phyloP scores from a whole-genome alignment of 345 rosid species.

The Hibiscus mutabilis region DNA sequence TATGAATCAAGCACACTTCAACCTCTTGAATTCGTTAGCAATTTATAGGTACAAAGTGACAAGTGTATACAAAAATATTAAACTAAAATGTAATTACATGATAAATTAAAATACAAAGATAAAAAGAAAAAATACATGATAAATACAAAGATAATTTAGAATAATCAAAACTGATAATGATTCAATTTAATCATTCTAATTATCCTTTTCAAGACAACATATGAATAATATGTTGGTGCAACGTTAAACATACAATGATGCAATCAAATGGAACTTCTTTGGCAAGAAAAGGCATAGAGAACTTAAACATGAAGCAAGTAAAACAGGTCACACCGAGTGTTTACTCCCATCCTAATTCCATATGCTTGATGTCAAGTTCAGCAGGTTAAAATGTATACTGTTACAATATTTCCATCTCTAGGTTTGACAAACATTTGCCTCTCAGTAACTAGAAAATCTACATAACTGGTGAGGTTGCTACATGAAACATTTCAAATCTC shows the following conservation, averaged over 20 bases:
- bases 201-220: not conserved
- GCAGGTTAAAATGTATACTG: not conserved
- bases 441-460: not conserved
- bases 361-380: not conserved
- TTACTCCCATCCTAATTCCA: not conserved
- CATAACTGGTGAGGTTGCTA: not conserved
- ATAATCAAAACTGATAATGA: no score
- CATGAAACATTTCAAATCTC: not conserved
- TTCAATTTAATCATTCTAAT: no score
- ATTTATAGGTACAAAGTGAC: no score
- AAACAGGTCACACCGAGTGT: not conserved
- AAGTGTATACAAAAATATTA: no score
- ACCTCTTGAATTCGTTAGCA: no score
- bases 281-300: not conserved
- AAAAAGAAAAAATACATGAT: no score
- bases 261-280: conserved; percentile 3
- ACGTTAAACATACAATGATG: not conserved
- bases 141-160: no score
- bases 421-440: not conserved
- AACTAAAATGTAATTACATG: no score
- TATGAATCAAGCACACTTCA: no score
- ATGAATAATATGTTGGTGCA: not conserved
- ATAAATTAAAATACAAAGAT: no score
- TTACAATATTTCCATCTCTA: not conserved
- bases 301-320: conserved; percentile 2